Base-by-base conservation (phyloP, 2,329 filamentous ascomycete genomes). In the Epichloe scottii region DNA sequence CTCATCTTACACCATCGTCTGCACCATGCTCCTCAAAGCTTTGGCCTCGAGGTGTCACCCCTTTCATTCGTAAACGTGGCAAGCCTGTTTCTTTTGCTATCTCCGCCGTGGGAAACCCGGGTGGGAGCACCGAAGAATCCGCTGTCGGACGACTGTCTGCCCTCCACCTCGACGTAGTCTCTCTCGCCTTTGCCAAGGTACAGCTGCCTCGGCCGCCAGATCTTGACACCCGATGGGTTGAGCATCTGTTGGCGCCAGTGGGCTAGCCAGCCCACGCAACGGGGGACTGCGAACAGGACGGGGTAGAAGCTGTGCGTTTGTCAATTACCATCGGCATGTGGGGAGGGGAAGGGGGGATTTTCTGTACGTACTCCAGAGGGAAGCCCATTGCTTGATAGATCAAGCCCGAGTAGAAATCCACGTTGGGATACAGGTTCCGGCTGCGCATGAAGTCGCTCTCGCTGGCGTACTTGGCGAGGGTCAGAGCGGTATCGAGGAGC, bases 351-450 rank as follows among this genome's bases (percentile, higher is more conserved):
- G 17, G 5, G 10, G 12, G 5, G 2, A 2, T 2, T 5, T 5
- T 15, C 15, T 3, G n/a, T 7, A 60, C 62, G 35, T 54, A 63
- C 62, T 76, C 73, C 0, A 76, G 66, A 30, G 73, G 73, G 62
- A 76, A 76, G 11, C 73, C 73, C 69, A 76, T 73, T 33, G 73
- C 72, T 54, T 75, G 73, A 59, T 76, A 76, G 56, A 76, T 75
- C 30, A 76, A 60, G 1, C 73, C 73, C 3, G 70, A 73, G 66
- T 75, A 76, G 58, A 75, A 76, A 60, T 76, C 73, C 4, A 76
- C 73, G 52, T 75, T 76, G 39, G 73, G 73, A 56, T 75, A 76
- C 38, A 76, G 57, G 54, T 73, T 74, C 23, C 71, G 62, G 54
- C 67, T 72, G 54, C 67, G 67, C 67, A 75, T 74, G 54, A 76